phyloP scores from a whole-genome alignment of 2,329 filamentous ascomycete species.

The Trichoderma pleuroti region DNA sequence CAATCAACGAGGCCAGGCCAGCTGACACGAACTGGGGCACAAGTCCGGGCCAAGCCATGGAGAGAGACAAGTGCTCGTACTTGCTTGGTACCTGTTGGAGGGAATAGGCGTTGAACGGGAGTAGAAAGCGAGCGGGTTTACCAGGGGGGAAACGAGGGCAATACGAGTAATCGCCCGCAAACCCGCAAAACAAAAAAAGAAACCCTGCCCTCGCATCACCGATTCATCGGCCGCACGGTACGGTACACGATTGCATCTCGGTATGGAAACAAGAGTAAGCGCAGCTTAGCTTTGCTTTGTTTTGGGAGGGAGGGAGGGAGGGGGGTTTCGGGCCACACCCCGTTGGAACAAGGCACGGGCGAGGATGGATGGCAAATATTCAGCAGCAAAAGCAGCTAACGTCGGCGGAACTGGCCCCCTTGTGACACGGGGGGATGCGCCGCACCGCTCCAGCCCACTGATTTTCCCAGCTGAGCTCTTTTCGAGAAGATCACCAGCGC shows the following conservation, averaged over 20 bases:
- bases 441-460: neutral
- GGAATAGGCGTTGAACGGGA: neutral
- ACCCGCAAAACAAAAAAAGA: neutral
- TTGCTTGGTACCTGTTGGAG: neutral
- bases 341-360: neutral
- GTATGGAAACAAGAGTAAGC: conserved; percentile 10
- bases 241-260: neutral
- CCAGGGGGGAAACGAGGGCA: neutral
- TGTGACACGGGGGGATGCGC: neutral
- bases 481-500: conserved; percentile 6
- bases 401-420: neutral
- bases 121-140: neutral
- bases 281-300: neutral
- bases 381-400: neutral
- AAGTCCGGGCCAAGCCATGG: neutral
- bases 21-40: conserved; percentile 12
- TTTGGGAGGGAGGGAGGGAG: neutral
- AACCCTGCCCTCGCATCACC: neutral
- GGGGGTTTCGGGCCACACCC: neutral
- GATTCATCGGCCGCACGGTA: neutral
- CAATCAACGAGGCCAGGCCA: conserved; percentile 19
- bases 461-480: neutral
- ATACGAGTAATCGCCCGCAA: neutral
- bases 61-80: neutral
- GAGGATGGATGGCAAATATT: neutral